Evolutionary conservation across 2,329 filamentous ascomycete genomes (phyloP), one percentile per base, ranked within the genome.

Genomic region (Sporothrix euskadiensis): DNA sequence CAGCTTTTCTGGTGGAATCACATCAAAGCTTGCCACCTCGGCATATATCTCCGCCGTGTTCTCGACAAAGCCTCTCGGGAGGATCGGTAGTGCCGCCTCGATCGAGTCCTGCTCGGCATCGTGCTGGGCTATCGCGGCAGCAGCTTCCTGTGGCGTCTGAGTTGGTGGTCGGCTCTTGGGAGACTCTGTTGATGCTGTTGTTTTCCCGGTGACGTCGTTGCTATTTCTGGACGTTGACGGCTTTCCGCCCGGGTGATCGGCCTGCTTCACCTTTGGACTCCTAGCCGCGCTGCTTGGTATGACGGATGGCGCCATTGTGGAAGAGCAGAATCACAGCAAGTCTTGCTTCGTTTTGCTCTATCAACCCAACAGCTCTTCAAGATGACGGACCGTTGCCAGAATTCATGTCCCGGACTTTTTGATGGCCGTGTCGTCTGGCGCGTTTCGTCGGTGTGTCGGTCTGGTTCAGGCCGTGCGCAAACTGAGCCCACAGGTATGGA

Each of bases 61-160:
- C 69, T 84, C 83, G 74, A 90, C 83, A 74, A 90, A 85, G 78
- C 88, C 88, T 78, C 86, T 86, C 26, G 88, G 88, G 78, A 90
- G 77, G 49, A 88, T 83, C 80, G 85, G 82, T 52, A 82, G 80
- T 77, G 47, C 59, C 8, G 73, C 73, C 4, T 75, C 59, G 1
- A 63, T 68, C 12, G 56, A n/a, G 5, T 73, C 52, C 26, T 54
- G 41, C 4, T 47, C 61, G 1, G n/a, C 47, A 7, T 52, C 56
- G 39, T 47, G 22, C 9, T 35, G 8, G 7, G 57, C 22, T 14
- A 8, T 35, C 1, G 26, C 22, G 5, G 57, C 57, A 7, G 19
- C 32, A 7, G 57, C 26, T 19, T 6, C 41, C 4, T 44, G 56
- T 1, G 4, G n/a, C 30, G 7, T 44, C 1, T 44, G 41, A 19